Base-by-base conservation (phyloP, 768 basidiomycete species). In the Collybia sordida region DNA sequence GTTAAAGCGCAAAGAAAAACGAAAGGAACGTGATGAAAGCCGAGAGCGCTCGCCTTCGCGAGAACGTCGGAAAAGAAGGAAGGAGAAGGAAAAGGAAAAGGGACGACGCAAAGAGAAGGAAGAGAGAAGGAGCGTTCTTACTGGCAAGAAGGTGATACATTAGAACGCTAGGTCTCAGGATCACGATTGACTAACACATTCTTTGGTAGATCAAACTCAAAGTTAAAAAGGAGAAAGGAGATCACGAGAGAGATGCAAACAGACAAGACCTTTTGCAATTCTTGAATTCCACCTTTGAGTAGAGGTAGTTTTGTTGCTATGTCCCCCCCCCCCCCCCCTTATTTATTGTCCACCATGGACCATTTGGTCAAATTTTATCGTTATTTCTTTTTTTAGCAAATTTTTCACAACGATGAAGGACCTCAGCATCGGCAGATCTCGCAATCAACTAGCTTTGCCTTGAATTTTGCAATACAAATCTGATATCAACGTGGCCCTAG, bases 161-260 rank as follows among this genome's bases (percentile, higher is more conserved):
- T 21, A 18, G 12, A 36, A 23, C 18, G 4, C 14, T 17, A 2
- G 3, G 5, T 1, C 11, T 4, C 23, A 8, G n/a, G 15, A 17
- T 38, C 18, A 31, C 28, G 25, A 24, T 19, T 22, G 43, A 21
- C 25, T 36, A 14, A 31, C 17, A n/a, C 8, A 18, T 27, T 11
- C 37, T 17, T 5, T 42, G 18, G 1, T 25, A 61, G 60, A 61
- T 61, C 38, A 61, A 61, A 45, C 43, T 61, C 17, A 61, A 61
- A 35, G 57, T 61, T 12, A 61, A 61, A 45, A 61, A 59, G 34
- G 60, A 61, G 4, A 61, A 61, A 39, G 60, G 47, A 18, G 60
- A 61, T 28, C 51, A 61, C 38, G 60, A 61, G 47, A 56, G 60
- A 31, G 60, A 61, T 41, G 52, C 49, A 22, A 61, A 61, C 44